phyloP scores from a whole-genome alignment of 2,329 filamentous ascomycete species.

The Neofusicoccum sp. region DNA sequence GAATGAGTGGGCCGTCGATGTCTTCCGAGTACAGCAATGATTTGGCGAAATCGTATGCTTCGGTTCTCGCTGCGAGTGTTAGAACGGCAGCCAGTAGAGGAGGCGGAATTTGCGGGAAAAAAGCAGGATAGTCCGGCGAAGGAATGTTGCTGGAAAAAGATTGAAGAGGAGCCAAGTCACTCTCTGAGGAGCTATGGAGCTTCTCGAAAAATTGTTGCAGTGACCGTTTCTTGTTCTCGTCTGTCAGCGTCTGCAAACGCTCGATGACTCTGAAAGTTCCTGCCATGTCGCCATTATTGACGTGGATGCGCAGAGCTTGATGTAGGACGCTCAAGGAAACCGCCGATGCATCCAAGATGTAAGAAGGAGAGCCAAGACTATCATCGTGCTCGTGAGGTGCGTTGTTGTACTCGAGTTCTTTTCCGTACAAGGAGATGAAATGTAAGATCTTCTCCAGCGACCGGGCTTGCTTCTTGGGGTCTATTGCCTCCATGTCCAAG shows the following conservation, averaged over 20 bases:
- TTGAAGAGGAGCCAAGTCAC: constrained; percentile 25
- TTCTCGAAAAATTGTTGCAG: constrained; percentile 42
- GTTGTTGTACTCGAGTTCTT: constrained; percentile 39
- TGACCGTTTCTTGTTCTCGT: constrained; percentile 44
- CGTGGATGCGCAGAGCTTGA: constrained; percentile 40
- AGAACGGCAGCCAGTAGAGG: constrained; percentile 51
- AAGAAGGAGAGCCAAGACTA: constrained; percentile 29
- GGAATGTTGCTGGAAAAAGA: constrained; percentile 34
- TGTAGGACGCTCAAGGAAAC: constrained; percentile 44
- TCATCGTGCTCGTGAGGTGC: constrained; percentile 27
- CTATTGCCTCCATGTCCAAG: constrained; percentile 47
- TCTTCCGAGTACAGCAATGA: constrained; percentile 55
- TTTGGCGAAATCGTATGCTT: constrained; percentile 49
- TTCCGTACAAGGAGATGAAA: constrained; percentile 42
- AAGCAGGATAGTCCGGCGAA: constrained; percentile 38
- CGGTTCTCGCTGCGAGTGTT: constrained; percentile 48
- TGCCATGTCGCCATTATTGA: constrained; percentile 38
- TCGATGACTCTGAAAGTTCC: constrained; percentile 39
- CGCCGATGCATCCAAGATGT: constrained; percentile 47
- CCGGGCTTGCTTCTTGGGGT: constrained; percentile 45
- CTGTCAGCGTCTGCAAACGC: constrained; percentile 41
- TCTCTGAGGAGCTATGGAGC: constrained; percentile 23
- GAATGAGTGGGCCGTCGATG: constrained; percentile 55
- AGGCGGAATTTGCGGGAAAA: constrained; percentile 46
- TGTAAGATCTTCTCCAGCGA: constrained; percentile 41